Percentiles rank a stretch among this genome's conserved stretches.
phyloP scores from a whole-genome alignment of 2,329 filamentous ascomycete species.

The Aspergillus ibericus region DNA sequence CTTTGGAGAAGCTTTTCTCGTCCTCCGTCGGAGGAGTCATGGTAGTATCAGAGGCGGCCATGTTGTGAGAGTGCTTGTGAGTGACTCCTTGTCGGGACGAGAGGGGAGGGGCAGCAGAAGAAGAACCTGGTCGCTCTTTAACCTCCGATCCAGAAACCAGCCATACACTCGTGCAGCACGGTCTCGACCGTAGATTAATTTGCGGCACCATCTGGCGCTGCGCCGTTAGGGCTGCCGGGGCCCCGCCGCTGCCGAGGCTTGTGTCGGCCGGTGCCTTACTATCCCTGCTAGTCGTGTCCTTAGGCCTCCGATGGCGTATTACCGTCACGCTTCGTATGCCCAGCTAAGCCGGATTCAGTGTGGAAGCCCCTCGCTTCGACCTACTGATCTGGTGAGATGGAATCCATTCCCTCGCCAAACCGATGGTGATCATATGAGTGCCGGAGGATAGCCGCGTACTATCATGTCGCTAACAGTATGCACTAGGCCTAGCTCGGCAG shows the following conservation, averaged over 20 bases:
- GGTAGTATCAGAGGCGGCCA: background rate
- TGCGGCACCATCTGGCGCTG: background rate
- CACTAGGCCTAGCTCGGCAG: background rate
- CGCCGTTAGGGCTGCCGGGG: background rate
- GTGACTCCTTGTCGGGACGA: background rate
- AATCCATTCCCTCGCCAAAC: background rate
- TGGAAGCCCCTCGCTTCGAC: slow-evolving; percentile 7
- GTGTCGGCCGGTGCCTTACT: background rate
- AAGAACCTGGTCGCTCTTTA: background rate
- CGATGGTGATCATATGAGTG: background rate
- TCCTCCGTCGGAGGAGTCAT: background rate
- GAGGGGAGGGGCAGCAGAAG: background rate
- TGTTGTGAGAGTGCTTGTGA: background rate
- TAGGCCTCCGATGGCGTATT: background rate
- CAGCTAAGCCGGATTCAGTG: background rate
- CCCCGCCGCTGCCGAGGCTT: background rate
- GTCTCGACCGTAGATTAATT: background rate
- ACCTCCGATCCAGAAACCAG: background rate
- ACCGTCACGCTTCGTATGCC: slow-evolving; percentile 1
- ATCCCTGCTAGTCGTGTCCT: slow-evolving; percentile 2
- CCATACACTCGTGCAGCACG: background rate
- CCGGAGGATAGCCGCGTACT: background rate
- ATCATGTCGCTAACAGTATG: background rate
- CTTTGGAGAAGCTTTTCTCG: background rate
- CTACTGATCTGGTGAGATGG: background rate